Base-by-base conservation (phyloP, 2,329 filamentous ascomycete species). In the Rosellinia necatrix region DNA sequence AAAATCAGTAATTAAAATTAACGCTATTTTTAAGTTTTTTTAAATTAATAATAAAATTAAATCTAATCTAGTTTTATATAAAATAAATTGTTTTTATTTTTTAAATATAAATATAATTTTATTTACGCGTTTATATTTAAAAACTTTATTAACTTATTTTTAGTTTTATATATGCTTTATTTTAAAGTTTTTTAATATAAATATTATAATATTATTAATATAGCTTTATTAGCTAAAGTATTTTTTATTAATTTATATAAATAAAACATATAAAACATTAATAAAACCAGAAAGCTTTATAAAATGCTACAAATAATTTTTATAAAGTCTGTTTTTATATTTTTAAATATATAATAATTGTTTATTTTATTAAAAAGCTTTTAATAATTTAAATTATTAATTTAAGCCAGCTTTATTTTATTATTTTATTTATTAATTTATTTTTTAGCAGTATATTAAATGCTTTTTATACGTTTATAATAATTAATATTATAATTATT, bases 181-280 rank as follows among this genome's bases (percentile, higher is more conserved):
- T 47, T 35, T 52, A 49, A 40, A 17, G 34, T 57, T 43, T 52
- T 56, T 32, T 38, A 43, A 17, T n/a, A 10, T 24, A 9, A 38
- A 53, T 21, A 30, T 47, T n/a, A 13, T 15, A 12, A 56, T 8
- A 32, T 42, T 43, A 37, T 54, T 46, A 8, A 13, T 13, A 40
- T 46, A 50, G 10, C 27, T 41, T 43, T 49, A 52, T 40, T 34
- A 15, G 7, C 1, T 46, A 34, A 40, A 10, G 15, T 56, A 4
- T 15, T 24, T 19, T 41, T 49, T 10, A 21, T 21, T 40, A 42
- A 29, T 56, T 41, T 49, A 34, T 35, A 50, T 46, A 56, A 40
- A 41, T 56, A 50, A 6, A 56, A 32, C 34, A 46, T 50, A 56
- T 56, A 56, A n/a, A 46, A 15, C 9, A 56, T 56, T 34, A 46